Conservation (phyloP, 805 yeast genomes). For the Tanozyma kutaoensis region DNA sequence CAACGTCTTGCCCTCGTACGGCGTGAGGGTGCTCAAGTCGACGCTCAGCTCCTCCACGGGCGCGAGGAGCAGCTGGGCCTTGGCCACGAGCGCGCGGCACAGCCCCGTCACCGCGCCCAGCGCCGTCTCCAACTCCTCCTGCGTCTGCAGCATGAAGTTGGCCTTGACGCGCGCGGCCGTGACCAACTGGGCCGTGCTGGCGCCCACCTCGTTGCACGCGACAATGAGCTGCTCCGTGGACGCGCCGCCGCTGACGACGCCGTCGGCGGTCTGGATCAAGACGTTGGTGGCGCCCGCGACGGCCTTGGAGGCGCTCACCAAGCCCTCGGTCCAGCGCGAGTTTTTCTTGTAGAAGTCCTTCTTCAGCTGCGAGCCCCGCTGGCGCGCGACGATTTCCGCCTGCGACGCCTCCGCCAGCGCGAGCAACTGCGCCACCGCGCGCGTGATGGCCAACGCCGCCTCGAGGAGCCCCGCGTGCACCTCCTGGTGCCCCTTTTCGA, state of each 20-base stretch:
- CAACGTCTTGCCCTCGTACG: slow-evolving; percentile 71
- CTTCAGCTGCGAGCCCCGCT: slow-evolving; percentile 49
- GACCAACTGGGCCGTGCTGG: slow-evolving; percentile 84
- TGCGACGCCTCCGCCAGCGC: slow-evolving; percentile 72
- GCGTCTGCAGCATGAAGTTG: slow-evolving; percentile 60
- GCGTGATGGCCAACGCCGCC: slow-evolving; percentile 71
- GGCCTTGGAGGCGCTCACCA: slow-evolving; percentile 77
- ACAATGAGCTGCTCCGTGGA: slow-evolving; percentile 77
- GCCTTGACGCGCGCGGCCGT: slow-evolving; percentile 87
- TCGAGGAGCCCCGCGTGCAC: slow-evolving; percentile 65
- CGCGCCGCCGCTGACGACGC: slow-evolving; percentile 50
- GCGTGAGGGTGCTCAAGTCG: slow-evolving; percentile 56
- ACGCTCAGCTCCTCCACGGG: slow-evolving; percentile 21
- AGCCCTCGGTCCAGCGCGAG: slow-evolving; percentile 89
- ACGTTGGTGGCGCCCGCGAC: slow-evolving; percentile 75
- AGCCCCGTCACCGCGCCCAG: slow-evolving; percentile 62
- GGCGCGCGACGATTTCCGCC: slow-evolving; percentile 63
- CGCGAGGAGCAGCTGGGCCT: slow-evolving; percentile 49
- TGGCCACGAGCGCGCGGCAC: slow-evolving; percentile 56
- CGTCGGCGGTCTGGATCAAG: slow-evolving; percentile 80
- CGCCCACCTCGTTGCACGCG: slow-evolving; percentile 84
- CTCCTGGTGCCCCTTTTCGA: slow-evolving; percentile 45
- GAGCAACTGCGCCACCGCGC: slow-evolving; percentile 61
- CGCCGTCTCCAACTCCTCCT: slow-evolving; percentile 57
- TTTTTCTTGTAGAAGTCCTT: slow-evolving; percentile 77